Evolutionary conservation across 2,329 filamentous ascomycete genomes (phyloP).

Genomic region (Ceratocystis smalleyi): DNA sequence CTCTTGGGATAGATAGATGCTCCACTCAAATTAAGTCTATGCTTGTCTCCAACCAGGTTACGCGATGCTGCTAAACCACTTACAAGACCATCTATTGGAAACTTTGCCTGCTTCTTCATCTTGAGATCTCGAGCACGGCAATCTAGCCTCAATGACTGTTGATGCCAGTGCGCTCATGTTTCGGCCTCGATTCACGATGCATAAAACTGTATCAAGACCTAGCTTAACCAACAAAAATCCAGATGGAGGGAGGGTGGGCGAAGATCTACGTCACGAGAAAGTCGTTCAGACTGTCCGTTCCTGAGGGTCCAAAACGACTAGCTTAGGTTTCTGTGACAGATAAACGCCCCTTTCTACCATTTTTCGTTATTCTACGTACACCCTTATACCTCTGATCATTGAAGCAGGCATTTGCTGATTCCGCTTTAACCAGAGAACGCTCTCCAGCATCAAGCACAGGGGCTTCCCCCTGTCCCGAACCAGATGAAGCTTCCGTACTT

Average conservation of each 20-base stretch:
- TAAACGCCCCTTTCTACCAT: not conserved
- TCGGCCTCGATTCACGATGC: slow-evolving; percentile 7
- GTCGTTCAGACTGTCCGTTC: not conserved
- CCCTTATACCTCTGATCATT: not conserved
- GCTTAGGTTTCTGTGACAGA: not conserved
- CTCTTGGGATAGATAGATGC: no score
- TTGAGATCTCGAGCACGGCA: not conserved
- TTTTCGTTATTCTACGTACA: not conserved
- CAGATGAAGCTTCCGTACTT: slow-evolving; percentile 9
- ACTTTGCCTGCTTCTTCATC: not conserved
- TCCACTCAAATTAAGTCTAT: no score
- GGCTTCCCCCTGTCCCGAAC: not conserved
- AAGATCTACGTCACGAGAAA: not conserved
- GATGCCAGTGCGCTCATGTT: not conserved
- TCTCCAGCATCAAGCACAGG: slow-evolving; percentile 6
- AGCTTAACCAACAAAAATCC: not conserved
- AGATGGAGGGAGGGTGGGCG: not conserved
- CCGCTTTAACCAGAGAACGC: not conserved
- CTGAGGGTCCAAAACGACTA: not conserved
- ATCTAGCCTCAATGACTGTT: not conserved
- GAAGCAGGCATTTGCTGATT: not conserved
- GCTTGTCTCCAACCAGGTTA: not conserved
- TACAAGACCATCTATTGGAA: not conserved
- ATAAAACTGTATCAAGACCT: slow-evolving; percentile 3
- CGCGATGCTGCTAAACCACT: not conserved